Base-by-base conservation (phyloP, 1,284 basidiomycete genomes). In the Fomitopsis pinicola region DNA sequence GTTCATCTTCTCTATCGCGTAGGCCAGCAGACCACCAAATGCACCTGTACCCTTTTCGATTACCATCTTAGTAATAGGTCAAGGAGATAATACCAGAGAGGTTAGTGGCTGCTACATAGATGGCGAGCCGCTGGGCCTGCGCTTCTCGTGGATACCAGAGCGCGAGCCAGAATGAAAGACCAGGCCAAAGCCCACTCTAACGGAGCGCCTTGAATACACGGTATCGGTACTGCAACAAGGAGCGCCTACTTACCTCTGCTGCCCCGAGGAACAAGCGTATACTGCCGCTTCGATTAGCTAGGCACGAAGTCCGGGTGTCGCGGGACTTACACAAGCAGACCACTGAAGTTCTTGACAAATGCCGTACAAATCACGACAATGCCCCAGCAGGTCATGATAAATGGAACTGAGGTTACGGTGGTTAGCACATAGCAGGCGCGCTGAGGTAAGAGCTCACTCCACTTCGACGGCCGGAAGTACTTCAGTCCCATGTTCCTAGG, bases 301-400 rank as follows among this genome's bases (percentile, higher is more conserved):
- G 45, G n/a, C 12, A 42, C 19, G 44, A 45, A 12, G 10, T 28
- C 7, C 8, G 56, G n/a, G 2, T 14, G 15, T 2, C 5, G 15
- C 22, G 36, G 30, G 9, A 22, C 60, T 26, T 54, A 64, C 64
- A 60, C 60, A 5, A 64, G 22, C 3, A 66, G 59, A 3, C 62
- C 62, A 0, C 42, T 42, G 30, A 63, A 66, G 46, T 48, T 66
- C 58, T 63, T 63, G 36, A 66, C 64, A 55, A 66, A 66, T 1
- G 61, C 61, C 45, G 62, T 63, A 5, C 60, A 63, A 19, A 66
- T 35, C 45, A 63, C 57, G 9, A 66, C 54, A 4, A 45, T n/a
- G 15, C 62, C 61, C 64, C 64, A 66, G 33, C 53, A 58, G 42
- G 62, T 55, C 64, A 66, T 66, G 45, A 63, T 63, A 1, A 60